phyloP scores from a whole-genome alignment of 208 protist species.

The Acanthamoeba divionensis region DNA sequence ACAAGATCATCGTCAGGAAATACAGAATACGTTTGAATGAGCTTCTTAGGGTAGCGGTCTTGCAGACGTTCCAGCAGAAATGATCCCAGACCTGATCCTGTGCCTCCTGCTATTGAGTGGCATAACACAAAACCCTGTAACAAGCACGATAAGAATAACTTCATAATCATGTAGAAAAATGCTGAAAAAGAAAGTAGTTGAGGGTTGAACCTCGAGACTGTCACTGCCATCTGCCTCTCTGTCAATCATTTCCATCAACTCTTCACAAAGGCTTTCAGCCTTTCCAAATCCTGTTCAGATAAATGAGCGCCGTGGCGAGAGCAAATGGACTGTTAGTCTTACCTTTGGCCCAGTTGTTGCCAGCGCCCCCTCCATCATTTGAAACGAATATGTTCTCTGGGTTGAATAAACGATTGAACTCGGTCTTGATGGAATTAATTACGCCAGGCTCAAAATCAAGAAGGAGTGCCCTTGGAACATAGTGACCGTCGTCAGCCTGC shows the following conservation, averaged over 20 bases:
- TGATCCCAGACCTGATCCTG: slow-evolving; percentile 98
- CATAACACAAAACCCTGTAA: slow-evolving; percentile 94
- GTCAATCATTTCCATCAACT: slow-evolving; percentile 98
- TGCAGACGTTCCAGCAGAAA: slow-evolving; percentile 97
- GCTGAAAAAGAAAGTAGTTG: not conserved
- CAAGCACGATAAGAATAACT: not conserved
- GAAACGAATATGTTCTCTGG: slow-evolving; percentile 98
- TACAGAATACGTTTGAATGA: slow-evolving; percentile 99
- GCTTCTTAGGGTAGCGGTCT: slow-evolving; percentile 96
- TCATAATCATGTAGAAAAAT: not conserved
- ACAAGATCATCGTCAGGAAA: slow-evolving; percentile 97
- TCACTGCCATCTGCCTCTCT: slow-evolving; percentile 98
- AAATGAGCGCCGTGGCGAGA: not conserved
- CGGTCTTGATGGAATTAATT: slow-evolving; percentile 90
- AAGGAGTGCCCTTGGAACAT: slow-evolving; percentile 97
- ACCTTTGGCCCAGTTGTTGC: slow-evolving; percentile 99
- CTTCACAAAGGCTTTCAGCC: slow-evolving; percentile 88
- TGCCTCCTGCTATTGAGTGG: slow-evolving; percentile 99
- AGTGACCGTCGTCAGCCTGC: slow-evolving; percentile 98
- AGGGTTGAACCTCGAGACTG: slow-evolving; percentile 89
- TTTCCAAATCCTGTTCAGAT: slow-evolving; percentile 68
- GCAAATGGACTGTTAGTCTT: not conserved
- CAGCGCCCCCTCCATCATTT: slow-evolving; percentile 94
- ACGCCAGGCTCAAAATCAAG: slow-evolving; percentile 98
- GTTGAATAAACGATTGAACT: slow-evolving; percentile 97